phyloP scores from a whole-genome alignment of 768 basidiomycete genomes.

The Coprinopsis cinerea region DNA sequence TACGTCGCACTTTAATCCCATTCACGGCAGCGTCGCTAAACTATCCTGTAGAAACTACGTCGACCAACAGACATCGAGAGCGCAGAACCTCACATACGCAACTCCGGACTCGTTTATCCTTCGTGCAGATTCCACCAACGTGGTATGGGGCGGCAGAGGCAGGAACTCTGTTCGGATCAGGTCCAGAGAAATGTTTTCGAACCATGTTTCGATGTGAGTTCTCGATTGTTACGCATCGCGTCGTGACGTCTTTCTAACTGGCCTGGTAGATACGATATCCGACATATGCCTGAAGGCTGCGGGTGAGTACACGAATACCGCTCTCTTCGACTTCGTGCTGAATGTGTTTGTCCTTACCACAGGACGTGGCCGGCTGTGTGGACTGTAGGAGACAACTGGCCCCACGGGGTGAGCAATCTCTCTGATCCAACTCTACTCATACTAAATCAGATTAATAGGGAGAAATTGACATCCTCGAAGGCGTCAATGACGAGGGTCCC shows the following conservation, averaged over 20 bases:
- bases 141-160: slow-evolving; percentile 42
- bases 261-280: slow-evolving; percentile 26
- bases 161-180: slow-evolving; percentile 49
- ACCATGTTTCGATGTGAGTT: slow-evolving; percentile 48
- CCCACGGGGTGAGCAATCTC: slow-evolving; percentile 25
- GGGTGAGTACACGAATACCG: slow-evolving; percentile 19
- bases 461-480: slow-evolving; percentile 37
- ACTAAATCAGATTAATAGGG: slow-evolving; percentile 19
- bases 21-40: background rate
- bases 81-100: slow-evolving; percentile 49
- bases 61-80: slow-evolving; percentile 30
- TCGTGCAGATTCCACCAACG: slow-evolving; percentile 42
- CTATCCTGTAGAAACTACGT: slow-evolving; percentile 34
- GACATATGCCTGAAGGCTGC: slow-evolving; percentile 34
- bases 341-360: background rate
- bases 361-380: slow-evolving; percentile 50
- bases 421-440: background rate
- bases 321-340: background rate
- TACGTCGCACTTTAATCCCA: slow-evolving; percentile 22
- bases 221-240: background rate
- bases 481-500: slow-evolving; percentile 32
- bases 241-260: background rate
- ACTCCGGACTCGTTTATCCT: slow-evolving; percentile 42
- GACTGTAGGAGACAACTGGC: slow-evolving; percentile 50
- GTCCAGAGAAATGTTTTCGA: slow-evolving; percentile 44